Evolutionary conservation across 768 basidiomycete species (phyloP).

Genomic region (Krasilnikovozyma curviuscula): DNA sequence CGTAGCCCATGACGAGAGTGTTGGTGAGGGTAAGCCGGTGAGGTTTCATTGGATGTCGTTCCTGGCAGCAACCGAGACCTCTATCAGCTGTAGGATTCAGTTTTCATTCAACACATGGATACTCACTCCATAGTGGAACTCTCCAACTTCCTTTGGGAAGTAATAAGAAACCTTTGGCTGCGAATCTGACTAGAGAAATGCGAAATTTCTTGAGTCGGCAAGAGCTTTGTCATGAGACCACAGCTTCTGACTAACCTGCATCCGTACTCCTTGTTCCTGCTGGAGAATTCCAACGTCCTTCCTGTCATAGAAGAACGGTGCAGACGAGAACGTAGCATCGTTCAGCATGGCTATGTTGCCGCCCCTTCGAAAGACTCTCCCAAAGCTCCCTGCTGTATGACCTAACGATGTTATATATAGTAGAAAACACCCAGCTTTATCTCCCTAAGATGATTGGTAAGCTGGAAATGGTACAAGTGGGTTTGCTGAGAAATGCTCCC

Average conservation of each 20-base stretch:
- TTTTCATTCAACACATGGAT: neutral
- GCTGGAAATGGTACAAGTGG: no score
- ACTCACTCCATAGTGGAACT: conserved; percentile 87
- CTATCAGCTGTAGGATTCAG: conserved; percentile 3
- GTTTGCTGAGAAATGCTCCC: no score
- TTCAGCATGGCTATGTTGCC: no score
- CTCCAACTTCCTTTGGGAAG: conserved; percentile 79
- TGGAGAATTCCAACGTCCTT: conserved; percentile 16
- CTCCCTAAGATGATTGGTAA: no score
- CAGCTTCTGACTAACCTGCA: conserved; percentile 24
- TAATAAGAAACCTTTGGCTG: conserved; percentile 88
- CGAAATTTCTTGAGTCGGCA: conserved; percentile 1
- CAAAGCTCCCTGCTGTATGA: no score
- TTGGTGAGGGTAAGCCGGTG: conserved; percentile 91
- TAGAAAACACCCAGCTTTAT: no score
- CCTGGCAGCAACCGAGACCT: conserved; percentile 34
- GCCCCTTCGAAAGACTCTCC: no score
- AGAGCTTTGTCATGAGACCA: no score
- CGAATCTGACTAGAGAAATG: conserved; percentile 44
- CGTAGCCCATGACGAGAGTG: conserved; percentile 85
- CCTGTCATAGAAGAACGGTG: conserved; percentile 26
- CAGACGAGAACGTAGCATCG: conserved; percentile 27
- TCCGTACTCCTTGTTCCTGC: conserved; percentile 18
- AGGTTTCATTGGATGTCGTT: conserved; percentile 97
- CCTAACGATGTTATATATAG: no score